Evolutionary conservation across 305 asterid genomes (phyloP), one percentile per base, ranked within the genome.

Genomic region (Plantago coronopus): DNA sequence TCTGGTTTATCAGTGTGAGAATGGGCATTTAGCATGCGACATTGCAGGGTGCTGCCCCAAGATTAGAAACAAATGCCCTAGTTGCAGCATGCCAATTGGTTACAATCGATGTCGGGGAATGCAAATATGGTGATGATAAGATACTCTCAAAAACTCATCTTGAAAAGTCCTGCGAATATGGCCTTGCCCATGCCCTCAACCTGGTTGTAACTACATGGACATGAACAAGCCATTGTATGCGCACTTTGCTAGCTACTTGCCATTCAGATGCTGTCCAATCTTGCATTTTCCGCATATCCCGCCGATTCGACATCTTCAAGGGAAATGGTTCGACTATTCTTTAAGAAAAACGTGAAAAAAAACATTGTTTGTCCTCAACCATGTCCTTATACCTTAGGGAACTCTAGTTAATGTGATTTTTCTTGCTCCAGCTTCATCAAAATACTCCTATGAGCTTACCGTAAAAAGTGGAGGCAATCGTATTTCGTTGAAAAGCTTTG

Each of bases 1-100:
- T 15, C 54, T 25, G 19, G 54, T 48, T 25, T 48, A 18, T 48
- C 54, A 76, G 74, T 64, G 96, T 54, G 87, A 76, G 73, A 83
- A 87, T 61, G 97, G 97, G 61, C 96, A 90, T 54, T 47, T 85
- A 68, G 87, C 88, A 54, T 87, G 97, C 47, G 61, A 74, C 15
- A 48, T 79, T n/a, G n/a, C n/a, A n/a, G n/a, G n/a, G 40, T 90
- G 97, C 83, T 83, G 89, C 77, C 37, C 19, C 54, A 78, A 53
- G 65, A 74, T 79, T 76, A 57, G 54, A 58, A 72, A 77, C 69
- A 79, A 66, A 69, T 90, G 95, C 54, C 74, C 85, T 46, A 74
- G 54, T 27, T 87, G 97, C 77, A 59, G 77, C 71, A 40, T 48
- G 71, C 86, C 87, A 56, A 80, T 80, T 13, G 89, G 91, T 44